Base-by-base conservation (phyloP, 1,284 basidiomycete species). In the Boletus sp. region DNA sequence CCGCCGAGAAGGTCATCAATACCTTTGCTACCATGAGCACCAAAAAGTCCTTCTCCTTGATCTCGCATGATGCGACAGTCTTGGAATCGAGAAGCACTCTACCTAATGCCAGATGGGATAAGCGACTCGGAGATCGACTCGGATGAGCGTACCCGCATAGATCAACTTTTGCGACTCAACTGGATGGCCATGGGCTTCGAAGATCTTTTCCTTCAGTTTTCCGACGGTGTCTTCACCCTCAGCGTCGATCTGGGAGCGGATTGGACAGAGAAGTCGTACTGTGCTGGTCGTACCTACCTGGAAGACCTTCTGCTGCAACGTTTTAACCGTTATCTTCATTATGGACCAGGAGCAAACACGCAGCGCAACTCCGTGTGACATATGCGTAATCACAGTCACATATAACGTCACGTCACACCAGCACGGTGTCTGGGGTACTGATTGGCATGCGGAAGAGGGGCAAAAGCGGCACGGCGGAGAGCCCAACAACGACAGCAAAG, bases 11-110 rank as follows among this genome's bases (percentile, higher is more conserved):
- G 35, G 30, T 25, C 44, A 38, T 34, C 33, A 64, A 52, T 56
- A 94, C 93, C 82, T 97, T 99, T 46, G 92, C 84, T 38, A 98
- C 91, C 95, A 99, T 99, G 40, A 99, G 81, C 16, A 99, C 96
- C 51, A 99, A 75, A 74, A 99, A 99, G 68, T 97, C 95, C 75
- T 97, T 99, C 72, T 99, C 95, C 73, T 97, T 95, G 75, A 99
- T 91, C 52, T 88, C 85, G 65, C 88, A 91, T 49, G 87, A 87
- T 56, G 82, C 89, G 33, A 99, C 80, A 1, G 87, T 88, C 75
- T 94, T 94, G 51, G 85, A 81, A 69, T 99, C 94, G 16, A 81
- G 70, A 33, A 99, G 77, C 41, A 99, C 89, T 76, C 97, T 96
- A 52, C 95, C 95, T 94, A 62, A 22, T 45, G 26, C 20, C 13